These are phyloP conservation scores for Omphalotus guepiniiformis DNA, from an alignment of 768 basidiomycete species.

Conservation along the genomic window DNA sequence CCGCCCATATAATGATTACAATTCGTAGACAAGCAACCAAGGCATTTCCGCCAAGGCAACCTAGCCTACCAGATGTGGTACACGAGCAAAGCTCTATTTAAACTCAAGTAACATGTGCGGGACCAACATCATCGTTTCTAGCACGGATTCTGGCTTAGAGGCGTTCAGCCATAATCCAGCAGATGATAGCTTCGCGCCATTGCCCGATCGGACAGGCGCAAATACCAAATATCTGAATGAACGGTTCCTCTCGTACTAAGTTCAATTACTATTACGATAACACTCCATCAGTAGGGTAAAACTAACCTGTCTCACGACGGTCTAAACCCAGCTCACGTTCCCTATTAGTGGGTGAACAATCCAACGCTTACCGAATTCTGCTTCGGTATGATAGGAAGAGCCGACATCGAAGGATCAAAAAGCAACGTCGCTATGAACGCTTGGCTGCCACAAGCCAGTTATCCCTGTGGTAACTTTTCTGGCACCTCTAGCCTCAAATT, in stretches of 20 bases:
- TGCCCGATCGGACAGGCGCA: constrained; percentile 75
- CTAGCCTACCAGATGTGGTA: constrained; percentile 58
- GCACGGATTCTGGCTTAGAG: constrained; percentile 82
- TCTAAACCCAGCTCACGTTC: constrained; percentile 81
- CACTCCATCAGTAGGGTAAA: constrained; percentile 80
- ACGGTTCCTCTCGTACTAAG: constrained; percentile 82
- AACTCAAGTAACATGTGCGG: constrained; percentile 61
- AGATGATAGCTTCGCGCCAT: constrained; percentile 78
- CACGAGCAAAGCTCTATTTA: constrained; percentile 68
- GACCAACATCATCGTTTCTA: constrained; percentile 70
- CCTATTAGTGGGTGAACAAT: constrained; percentile 79
- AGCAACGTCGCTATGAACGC: constrained; percentile 81
- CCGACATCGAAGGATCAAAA: constrained; percentile 81
- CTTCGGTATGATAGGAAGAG: constrained; percentile 80
- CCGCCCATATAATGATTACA: constrained; percentile 63
- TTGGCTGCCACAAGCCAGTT: constrained; percentile 81
- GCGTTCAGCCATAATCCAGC: constrained; percentile 83
- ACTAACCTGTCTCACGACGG: constrained; percentile 84
- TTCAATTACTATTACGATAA: constrained; percentile 68
- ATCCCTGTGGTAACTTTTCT: constrained; percentile 73
- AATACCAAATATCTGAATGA: constrained; percentile 82
- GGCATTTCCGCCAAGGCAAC: constrained; percentile 50
- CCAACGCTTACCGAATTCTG: constrained; percentile 78
- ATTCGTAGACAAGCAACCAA: constrained; percentile 47
- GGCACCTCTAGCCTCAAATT: constrained; percentile 79